These are phyloP conservation scores for Tephrocybe sp. DNA, from an alignment of 768 basidiomycete species.

Conservation along the genomic window DNA sequence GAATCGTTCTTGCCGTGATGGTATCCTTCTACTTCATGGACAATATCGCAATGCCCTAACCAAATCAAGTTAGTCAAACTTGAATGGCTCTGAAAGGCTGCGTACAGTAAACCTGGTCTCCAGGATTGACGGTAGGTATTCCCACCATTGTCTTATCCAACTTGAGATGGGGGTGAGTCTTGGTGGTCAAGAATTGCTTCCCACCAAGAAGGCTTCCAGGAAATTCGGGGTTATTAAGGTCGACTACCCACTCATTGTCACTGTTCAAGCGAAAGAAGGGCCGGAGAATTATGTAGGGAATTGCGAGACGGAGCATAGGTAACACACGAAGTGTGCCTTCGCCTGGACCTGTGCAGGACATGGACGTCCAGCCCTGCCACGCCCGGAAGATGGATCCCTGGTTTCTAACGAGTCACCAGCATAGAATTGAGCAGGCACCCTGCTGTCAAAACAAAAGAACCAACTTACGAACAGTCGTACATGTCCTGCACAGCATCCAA, in stretches of 20 bases:
- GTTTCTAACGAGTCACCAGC: no score
- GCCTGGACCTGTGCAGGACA: slow-evolving; percentile 51
- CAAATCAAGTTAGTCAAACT: neutral
- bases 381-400: slow-evolving; percentile 57
- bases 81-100: neutral
- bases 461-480: slow-evolving; percentile 59
- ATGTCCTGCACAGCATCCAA: slow-evolving; percentile 57
- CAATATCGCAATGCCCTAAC: slow-evolving; percentile 53
- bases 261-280: slow-evolving; percentile 58
- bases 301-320: slow-evolving; percentile 52
- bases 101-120: slow-evolving; percentile 63
- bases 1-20: slow-evolving; percentile 51
- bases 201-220: slow-evolving; percentile 55
- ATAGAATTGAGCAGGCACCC: no score
- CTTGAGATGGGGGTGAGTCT: slow-evolving; percentile 63
- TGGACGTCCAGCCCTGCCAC: slow-evolving; percentile 59
- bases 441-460: no score
- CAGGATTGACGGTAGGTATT: slow-evolving; percentile 58
- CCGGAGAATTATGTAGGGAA: slow-evolving; percentile 62
- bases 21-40: slow-evolving; percentile 54
- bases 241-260: slow-evolving; percentile 53
- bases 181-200: slow-evolving; percentile 53
- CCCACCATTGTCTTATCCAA: slow-evolving; percentile 57
- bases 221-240: slow-evolving; percentile 50
- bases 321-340: slow-evolving; percentile 69